A percentile compares a stretch with the other conserved stretches of the same genome.
phyloP scores from a whole-genome alignment of 2,329 filamentous ascomycete genomes.

The Apiospora sp. region DNA sequence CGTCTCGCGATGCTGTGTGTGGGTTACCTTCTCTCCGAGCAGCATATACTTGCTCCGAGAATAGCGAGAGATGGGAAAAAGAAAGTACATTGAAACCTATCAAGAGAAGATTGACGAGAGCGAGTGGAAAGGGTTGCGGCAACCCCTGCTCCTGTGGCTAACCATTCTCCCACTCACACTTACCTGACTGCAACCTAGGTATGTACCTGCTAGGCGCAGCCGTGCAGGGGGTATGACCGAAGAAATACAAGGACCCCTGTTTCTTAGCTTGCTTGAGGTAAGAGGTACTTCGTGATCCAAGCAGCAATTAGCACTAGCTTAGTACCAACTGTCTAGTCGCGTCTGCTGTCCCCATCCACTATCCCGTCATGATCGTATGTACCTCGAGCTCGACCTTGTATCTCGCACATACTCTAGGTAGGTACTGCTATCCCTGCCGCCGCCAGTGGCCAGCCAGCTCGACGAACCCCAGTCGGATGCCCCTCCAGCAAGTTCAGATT shows the following conservation, averaged over 20 bases:
- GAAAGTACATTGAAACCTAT: background rate
- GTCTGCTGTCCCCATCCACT: background rate
- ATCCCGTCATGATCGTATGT: slow-evolving; percentile 1
- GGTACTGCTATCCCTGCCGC: background rate
- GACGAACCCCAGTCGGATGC: slow-evolving; percentile 11
- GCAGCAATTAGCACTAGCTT: background rate
- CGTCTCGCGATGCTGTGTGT: background rate
- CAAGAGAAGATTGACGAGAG: slow-evolving; percentile 7
- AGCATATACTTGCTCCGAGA: slow-evolving; percentile 5
- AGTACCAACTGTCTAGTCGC: background rate
- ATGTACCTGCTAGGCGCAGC: slow-evolving; percentile 2
- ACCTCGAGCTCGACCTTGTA: background rate
- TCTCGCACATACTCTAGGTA: no score
- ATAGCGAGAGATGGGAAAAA: background rate
- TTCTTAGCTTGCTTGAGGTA: slow-evolving; percentile 1
- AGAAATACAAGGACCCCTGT: slow-evolving; percentile 8
- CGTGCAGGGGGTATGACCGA: background rate
- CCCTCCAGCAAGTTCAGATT: slow-evolving; percentile 12
- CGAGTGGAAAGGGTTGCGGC: slow-evolving; percentile 5
- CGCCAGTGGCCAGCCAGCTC: slow-evolving; percentile 2
- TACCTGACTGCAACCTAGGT: slow-evolving; percentile 17
- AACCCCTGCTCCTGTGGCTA: slow-evolving; percentile 16
- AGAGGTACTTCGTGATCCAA: background rate
- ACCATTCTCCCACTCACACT: background rate
- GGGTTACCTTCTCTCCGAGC: slow-evolving; percentile 4